Percentiles rank a stretch among this genome's conserved stretches.
Evolutionary conservation across 495 filamentous ascomycete genomes (phyloP).

Genomic region (Penicillium pancosmium): DNA sequence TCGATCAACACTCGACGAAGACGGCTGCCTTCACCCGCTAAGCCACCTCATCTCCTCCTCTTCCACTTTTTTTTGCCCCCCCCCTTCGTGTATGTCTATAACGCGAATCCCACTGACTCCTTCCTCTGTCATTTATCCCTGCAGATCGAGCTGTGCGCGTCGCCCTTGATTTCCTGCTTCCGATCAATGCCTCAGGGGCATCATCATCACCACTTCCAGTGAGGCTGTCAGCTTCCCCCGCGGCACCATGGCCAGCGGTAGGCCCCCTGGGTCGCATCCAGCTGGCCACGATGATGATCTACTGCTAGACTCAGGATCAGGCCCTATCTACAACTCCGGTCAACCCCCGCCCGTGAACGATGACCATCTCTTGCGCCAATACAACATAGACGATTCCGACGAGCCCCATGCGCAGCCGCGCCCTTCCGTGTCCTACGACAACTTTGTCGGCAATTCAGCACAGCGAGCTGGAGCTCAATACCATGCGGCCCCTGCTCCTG

Average conservation of each 20-base stretch:
- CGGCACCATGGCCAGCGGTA: slow-evolving; percentile 60
- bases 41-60: slow-evolving; percentile 26
- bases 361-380: slow-evolving; percentile 71
- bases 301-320: slow-evolving; percentile 68
- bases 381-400: slow-evolving; percentile 67
- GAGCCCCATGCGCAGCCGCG: slow-evolving; percentile 57
- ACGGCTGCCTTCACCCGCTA: slow-evolving; percentile 30
- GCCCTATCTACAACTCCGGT: slow-evolving; percentile 71
- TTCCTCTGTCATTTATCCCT: not conserved
- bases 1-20: slow-evolving; percentile 20
- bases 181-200: slow-evolving; percentile 54
- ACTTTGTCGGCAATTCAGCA: slow-evolving; percentile 76
- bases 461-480: slow-evolving; percentile 44
- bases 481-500: slow-evolving; percentile 22
- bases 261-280: slow-evolving; percentile 63
- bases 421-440: slow-evolving; percentile 90
- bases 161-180: slow-evolving; percentile 10
- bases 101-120: not conserved
- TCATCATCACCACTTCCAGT: slow-evolving; percentile 26
- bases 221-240: slow-evolving; percentile 46
- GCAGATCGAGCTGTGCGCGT: slow-evolving; percentile 9
- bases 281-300: slow-evolving; percentile 68
- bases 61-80: slow-evolving; percentile 14
- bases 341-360: slow-evolving; percentile 74
- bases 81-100: not conserved